Evolutionary conservation across 2,329 filamentous ascomycete species (phyloP).

Genomic region (Xylariomycetidae sp.): DNA sequence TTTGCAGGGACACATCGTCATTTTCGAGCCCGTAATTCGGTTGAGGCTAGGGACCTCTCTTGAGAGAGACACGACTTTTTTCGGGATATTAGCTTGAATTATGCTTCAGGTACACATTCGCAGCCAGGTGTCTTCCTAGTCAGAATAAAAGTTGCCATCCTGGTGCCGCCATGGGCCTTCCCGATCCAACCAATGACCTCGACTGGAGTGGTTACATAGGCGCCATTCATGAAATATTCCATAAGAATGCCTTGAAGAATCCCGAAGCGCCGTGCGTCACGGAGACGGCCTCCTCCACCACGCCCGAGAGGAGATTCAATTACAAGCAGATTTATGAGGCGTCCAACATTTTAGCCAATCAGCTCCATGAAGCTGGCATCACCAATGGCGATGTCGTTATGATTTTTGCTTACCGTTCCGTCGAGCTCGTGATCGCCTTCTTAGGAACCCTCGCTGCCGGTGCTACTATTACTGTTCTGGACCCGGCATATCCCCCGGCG

Average conservation of each 20-base stretch:
- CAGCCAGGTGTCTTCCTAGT: too few species aligned
- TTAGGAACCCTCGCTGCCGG: constrained; percentile 69
- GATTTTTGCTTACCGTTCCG: constrained; percentile 81
- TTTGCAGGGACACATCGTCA: too few species aligned
- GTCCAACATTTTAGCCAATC: constrained; percentile 74
- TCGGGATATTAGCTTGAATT: too few species aligned
- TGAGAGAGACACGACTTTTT: too few species aligned
- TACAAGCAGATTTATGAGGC: constrained; percentile 85
- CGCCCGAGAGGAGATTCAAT: constrained; percentile 64
- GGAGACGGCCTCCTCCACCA: constrained; percentile 40
- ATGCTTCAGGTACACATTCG: too few species aligned
- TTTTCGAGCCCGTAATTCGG: too few species aligned
- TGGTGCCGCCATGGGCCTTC: too few species aligned
- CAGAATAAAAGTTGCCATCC: too few species aligned
- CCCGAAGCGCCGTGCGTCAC: constrained; percentile 54
- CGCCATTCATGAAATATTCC: constrained; percentile 68
- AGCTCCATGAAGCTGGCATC: constrained; percentile 70
- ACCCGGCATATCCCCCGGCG: constrained; percentile 77
- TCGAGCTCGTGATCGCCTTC: constrained; percentile 61
- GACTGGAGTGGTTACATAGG: constrained; percentile 63
- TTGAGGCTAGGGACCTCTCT: too few species aligned
- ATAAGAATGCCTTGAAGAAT: constrained; percentile 59
- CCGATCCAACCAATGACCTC: constrained; percentile 63
- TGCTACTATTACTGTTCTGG: constrained; percentile 62
- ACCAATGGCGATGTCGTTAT: constrained; percentile 84